Base-by-base conservation (phyloP, 495 filamentous ascomycete genomes). In the Haplographium delicatum region DNA sequence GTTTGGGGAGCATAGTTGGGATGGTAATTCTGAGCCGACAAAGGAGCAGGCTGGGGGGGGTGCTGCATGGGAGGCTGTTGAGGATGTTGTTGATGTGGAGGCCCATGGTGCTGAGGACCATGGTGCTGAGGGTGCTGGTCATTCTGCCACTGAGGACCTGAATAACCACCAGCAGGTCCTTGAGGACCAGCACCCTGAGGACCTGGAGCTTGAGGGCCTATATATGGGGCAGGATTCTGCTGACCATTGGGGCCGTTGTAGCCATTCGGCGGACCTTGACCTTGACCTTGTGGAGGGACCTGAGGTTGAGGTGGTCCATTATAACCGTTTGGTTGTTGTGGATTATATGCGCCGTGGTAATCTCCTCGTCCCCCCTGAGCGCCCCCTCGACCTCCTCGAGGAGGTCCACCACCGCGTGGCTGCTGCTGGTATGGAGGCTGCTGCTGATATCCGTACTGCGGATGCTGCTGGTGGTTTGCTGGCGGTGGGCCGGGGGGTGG, bases 1-100 rank as follows among this genome's bases (percentile, higher is more conserved):
- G 66, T 56, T 51, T 74, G 75, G n/a, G 73, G 69, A 8, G 70
- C 71, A 44, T 75, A 80, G 53, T 68, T 76, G 22, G 74, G 65
- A 55, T 75, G 69, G 54, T 78, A 80, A 39, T 67, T 70, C 42
- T 71, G 61, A 18, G 72, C 61, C 35, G 67, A 65, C 16, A 74
- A 58, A 27, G 72, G 67, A 24, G 68, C 60, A 42, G 62, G 61
- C 40, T 69, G 69, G 30, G 59, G 54, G 10, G 41, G 24, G 18
- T 52, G 55, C 39, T 63, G 67, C 51, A 57, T 53, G 13, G 58
- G 51, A 18, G 63, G 56, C 19, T 63, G 60, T 46, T 65, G 52
- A 45, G 62, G 59, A 30, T 40, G 33, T 50, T 69, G 68, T 60
- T 68, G 68, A 39, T 69, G 70, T 19, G 60, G 60, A 24, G 48